These are phyloP conservation scores for Astrothelium subdiscretum DNA, from an alignment of 495 filamentous ascomycete species.

Conservation along the genomic window DNA sequence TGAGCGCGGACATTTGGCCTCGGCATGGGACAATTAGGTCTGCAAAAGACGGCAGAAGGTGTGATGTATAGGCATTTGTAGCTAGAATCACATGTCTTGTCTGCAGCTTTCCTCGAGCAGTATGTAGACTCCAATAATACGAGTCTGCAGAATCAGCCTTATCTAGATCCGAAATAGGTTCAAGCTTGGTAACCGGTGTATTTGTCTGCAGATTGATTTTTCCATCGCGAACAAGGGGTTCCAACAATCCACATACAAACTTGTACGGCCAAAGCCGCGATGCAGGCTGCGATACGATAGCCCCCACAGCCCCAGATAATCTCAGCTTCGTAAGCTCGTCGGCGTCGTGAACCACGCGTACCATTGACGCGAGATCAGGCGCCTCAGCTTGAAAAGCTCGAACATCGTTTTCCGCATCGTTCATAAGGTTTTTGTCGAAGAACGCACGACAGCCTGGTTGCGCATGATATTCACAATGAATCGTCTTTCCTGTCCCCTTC, in stretches of 20 bases:
- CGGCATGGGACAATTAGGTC: conserved; percentile 67
- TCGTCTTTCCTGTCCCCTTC: conserved; percentile 23
- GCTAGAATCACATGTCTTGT: conserved; percentile 56
- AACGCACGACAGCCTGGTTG: conserved; percentile 43
- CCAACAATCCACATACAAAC: conserved; percentile 54
- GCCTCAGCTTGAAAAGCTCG: conserved; percentile 31
- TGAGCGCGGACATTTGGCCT: conserved; percentile 59
- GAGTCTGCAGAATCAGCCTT: conserved; percentile 10
- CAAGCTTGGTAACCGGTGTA: conserved; percentile 48
- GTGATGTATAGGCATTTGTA: conserved; percentile 67
- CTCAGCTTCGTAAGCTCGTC: conserved; percentile 24
- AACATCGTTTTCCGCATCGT: conserved; percentile 33
- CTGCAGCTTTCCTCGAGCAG: conserved; percentile 47
- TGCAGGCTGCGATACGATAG: conserved; percentile 33
- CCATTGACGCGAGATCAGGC: conserved; percentile 38
- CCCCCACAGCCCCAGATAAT: conserved; percentile 34
- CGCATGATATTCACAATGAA: conserved; percentile 52
- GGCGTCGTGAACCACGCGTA: conserved; percentile 23
- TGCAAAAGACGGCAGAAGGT: conserved; percentile 55
- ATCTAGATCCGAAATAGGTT: conserved; percentile 8
- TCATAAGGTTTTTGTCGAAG: conserved; percentile 37
- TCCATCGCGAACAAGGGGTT: conserved; percentile 36
- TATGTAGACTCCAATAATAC: conserved; percentile 44
- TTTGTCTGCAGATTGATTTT: conserved; percentile 62
- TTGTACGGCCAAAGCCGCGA: conserved; percentile 69